Percentiles rank a stretch among this genome's conserved stretches.
phyloP scores from a whole-genome alignment of 1,284 basidiomycete genomes.

The Malassezia vespertilionis region DNA sequence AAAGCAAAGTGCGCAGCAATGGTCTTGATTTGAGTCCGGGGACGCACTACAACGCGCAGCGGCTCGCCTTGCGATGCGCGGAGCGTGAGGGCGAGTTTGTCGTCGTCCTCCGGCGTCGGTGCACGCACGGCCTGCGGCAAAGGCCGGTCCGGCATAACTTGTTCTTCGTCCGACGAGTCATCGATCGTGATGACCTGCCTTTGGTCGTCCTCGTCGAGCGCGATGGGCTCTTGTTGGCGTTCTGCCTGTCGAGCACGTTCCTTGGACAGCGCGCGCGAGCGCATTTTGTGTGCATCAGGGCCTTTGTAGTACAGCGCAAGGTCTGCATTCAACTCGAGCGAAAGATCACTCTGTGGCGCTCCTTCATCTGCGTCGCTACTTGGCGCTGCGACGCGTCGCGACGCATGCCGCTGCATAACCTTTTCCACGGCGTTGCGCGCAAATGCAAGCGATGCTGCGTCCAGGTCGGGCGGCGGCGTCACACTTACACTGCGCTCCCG shows the following conservation, averaged over 20 bases:
- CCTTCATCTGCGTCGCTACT: constrained; percentile 1
- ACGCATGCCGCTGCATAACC: constrained; percentile 17
- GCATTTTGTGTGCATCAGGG: constrained; percentile 22
- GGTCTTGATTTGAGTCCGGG: constrained; percentile 19
- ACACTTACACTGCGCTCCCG: constrained; percentile 9
- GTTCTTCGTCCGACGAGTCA: constrained; percentile 17
- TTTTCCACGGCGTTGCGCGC: constrained; percentile 20
- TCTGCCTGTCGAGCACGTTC: constrained; percentile 16
- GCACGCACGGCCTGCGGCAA: neutral
- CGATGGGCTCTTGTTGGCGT: constrained; percentile 11
- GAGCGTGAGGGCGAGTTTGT: constrained; percentile 20
- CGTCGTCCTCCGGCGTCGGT: neutral
- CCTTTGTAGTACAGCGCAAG: constrained; percentile 26
- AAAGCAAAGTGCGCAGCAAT: constrained; percentile 24
- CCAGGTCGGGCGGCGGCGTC: constrained; percentile 17
- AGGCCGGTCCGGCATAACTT: neutral
- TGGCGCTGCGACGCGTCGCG: constrained; percentile 2
- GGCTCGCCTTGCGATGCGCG: constrained; percentile 17
- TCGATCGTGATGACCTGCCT: neutral
- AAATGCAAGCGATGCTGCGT: constrained; percentile 16
- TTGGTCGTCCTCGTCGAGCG: neutral
- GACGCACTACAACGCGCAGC: constrained; percentile 21
- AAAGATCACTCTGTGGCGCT: neutral
- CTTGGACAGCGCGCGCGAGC: constrained; percentile 22
- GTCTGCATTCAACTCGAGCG: constrained; percentile 27